phyloP scores from a whole-genome alignment of 768 basidiomycete genomes.

The Termitomyces sp. region DNA sequence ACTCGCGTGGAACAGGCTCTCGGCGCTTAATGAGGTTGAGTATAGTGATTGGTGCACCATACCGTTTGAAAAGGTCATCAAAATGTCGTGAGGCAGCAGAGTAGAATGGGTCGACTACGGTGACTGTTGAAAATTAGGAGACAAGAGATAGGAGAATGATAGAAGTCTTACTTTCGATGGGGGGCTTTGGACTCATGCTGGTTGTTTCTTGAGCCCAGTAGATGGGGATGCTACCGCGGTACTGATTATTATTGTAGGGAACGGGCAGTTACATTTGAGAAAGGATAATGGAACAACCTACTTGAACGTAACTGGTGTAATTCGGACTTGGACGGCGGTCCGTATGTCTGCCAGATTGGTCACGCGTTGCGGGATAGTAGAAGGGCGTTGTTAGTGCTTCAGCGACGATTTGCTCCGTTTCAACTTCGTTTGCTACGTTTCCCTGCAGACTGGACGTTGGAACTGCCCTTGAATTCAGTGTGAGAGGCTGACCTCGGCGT shows the following conservation, averaged over 20 bases:
- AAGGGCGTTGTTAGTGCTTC: conserved; percentile 88
- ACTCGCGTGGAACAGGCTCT: conserved; percentile 76
- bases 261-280: neutral
- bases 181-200: conserved; percentile 87
- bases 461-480: neutral
- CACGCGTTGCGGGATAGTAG: conserved; percentile 56
- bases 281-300: conserved; percentile 16
- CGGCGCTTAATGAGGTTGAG: conserved; percentile 92
- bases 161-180: conserved; percentile 81
- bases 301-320: conserved; percentile 95
- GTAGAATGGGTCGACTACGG: conserved; percentile 92
- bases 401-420: conserved; percentile 95
- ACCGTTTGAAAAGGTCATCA: conserved; percentile 82
- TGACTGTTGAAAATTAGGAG: conserved; percentile 47
- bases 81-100: conserved; percentile 92
- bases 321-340: conserved; percentile 68
- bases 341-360: conserved; percentile 22
- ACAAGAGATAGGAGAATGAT: neutral
- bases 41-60: conserved; percentile 85
- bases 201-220: conserved; percentile 96
- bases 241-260: conserved; percentile 36
- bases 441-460: conserved; percentile 47
- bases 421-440: conserved; percentile 97
- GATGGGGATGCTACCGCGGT: conserved; percentile 91
- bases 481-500: conserved; percentile 62